phyloP scores from a whole-genome alignment of 208 protist genomes.

The Leishmania martiniquensis region DNA sequence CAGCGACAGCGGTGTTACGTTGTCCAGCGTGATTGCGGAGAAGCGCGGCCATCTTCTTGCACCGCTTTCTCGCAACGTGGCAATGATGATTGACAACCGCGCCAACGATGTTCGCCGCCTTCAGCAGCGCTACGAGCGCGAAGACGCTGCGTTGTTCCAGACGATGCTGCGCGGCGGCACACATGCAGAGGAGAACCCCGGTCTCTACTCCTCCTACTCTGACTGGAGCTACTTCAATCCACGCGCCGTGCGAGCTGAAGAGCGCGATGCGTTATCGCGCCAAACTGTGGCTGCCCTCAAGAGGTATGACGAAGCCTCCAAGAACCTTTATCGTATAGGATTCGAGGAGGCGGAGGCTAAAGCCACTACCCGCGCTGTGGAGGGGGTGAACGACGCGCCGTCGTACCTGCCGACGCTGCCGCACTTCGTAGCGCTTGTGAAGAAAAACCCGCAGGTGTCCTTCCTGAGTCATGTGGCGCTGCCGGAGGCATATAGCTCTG shows the following conservation, averaged over 20 bases:
- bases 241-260: slow-evolving; percentile 72
- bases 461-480: slow-evolving; percentile 69
- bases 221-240: slow-evolving; percentile 89
- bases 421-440: slow-evolving; percentile 72
- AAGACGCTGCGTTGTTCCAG: slow-evolving; percentile 73
- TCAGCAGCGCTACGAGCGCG: slow-evolving; percentile 81
- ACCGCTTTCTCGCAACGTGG: slow-evolving; percentile 56
- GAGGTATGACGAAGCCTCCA: slow-evolving; percentile 57
- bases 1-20: slow-evolving; percentile 41
- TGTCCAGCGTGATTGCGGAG: slow-evolving; percentile 73
- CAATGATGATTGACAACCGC: slow-evolving; percentile 55
- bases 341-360: slow-evolving; percentile 50
- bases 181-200: slow-evolving; percentile 48
- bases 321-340: slow-evolving; percentile 68
- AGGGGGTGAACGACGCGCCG: slow-evolving; percentile 40
- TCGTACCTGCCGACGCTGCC: slow-evolving; percentile 71
- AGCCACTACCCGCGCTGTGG: slow-evolving; percentile 34
- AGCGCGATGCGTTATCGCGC: slow-evolving; percentile 61
- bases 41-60: slow-evolving; percentile 70
- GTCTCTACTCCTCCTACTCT: slow-evolving; percentile 61
- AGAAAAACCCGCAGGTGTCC: slow-evolving; percentile 72
- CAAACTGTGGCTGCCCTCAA: slow-evolving; percentile 62
- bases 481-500: slow-evolving; percentile 27
- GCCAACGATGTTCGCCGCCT: slow-evolving; percentile 73
- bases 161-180: slow-evolving; percentile 38